Percentiles rank a stretch among this genome's conserved stretches.
Evolutionary conservation across 2,329 filamentous ascomycete genomes (phyloP).

Genomic region (Davidsoniella virescens): DNA sequence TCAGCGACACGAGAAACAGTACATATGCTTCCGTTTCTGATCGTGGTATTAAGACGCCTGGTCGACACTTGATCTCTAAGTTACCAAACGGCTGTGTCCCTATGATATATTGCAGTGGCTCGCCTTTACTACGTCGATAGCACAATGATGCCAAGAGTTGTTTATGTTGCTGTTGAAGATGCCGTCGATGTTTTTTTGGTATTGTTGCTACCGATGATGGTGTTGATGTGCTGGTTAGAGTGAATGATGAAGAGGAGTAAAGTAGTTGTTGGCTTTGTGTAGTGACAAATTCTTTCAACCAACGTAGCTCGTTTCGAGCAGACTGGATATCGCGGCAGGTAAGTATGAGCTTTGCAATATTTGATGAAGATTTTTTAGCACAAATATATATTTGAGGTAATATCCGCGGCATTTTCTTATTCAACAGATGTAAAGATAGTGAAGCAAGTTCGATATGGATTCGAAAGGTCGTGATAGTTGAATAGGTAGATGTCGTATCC

Average conservation of each 20-base stretch:
- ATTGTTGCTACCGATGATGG: neutral
- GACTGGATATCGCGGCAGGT: conserved; percentile 46
- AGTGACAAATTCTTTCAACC: conserved; percentile 48
- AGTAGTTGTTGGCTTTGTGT: no score
- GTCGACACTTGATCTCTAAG: conserved; percentile 59
- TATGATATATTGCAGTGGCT: conserved; percentile 78
- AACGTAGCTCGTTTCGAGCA: conserved; percentile 53
- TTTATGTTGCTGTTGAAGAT: neutral
- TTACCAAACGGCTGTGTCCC: conserved; percentile 78
- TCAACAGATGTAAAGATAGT: no score
- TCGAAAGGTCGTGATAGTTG: no score
- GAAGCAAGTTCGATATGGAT: no score
- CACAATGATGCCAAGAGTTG: neutral
- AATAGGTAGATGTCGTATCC: no score
- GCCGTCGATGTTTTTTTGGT: neutral
- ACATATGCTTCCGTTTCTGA: conserved; percentile 58
- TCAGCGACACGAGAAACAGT: conserved; percentile 29
- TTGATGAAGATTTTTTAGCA: conserved; percentile 36
- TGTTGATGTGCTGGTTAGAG: no score
- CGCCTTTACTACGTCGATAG: conserved; percentile 26
- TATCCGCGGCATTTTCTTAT: conserved; percentile 41
- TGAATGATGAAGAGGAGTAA: no score
- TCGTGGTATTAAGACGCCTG: conserved; percentile 75
- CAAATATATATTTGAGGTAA: conserved; percentile 38
- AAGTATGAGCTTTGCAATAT: conserved; percentile 44